Evolutionary conservation across 768 basidiomycete species (phyloP).

Genomic region (Hypsizygus marmoreus): DNA sequence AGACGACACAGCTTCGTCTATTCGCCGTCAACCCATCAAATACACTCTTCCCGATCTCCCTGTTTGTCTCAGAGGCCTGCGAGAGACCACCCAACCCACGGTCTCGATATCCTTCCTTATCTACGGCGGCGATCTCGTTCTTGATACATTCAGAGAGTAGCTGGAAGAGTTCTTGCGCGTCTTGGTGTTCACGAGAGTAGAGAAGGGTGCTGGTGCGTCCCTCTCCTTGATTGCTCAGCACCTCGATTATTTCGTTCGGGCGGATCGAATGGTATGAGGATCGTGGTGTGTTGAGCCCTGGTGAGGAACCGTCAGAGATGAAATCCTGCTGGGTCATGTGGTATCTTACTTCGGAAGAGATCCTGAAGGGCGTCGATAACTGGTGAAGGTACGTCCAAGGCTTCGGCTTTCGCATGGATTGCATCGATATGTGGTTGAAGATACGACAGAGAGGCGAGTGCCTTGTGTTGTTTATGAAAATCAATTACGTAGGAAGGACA

Average conservation of each 20-base stretch:
- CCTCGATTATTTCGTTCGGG: conserved; percentile 71
- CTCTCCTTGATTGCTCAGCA: conserved; percentile 56
- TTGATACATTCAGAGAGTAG: conserved; percentile 89
- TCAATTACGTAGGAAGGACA: conserved; percentile 15
- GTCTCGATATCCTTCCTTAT: conserved; percentile 69
- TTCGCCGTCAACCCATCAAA: conserved; percentile 94
- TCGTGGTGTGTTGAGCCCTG: conserved; percentile 68
- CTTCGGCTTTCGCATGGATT: conserved; percentile 76
- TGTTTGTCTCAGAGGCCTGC: conserved; percentile 15
- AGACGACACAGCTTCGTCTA: conserved; percentile 81
- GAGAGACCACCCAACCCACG: conserved; percentile 66
- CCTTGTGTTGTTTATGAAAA: conserved; percentile 43
- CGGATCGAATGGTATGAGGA: conserved; percentile 63
- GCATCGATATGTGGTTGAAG: conserved; percentile 79
- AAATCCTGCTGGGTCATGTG: conserved; percentile 2
- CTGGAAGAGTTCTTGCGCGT: conserved; percentile 97
- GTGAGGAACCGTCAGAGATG: conserved; percentile 2
- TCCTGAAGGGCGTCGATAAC: conserved; percentile 80
- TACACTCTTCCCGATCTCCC: conserved; percentile 62
- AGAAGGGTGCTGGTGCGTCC: conserved; percentile 66
- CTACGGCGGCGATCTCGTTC: conserved; percentile 76
- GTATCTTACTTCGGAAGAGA: conserved; percentile 62
- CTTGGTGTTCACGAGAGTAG: conserved; percentile 92
- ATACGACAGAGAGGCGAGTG: conserved; percentile 84
- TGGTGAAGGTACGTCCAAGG: conserved; percentile 80